Conservation (phyloP, 345 rosid genomes). For the Brassica cretica region DNA sequence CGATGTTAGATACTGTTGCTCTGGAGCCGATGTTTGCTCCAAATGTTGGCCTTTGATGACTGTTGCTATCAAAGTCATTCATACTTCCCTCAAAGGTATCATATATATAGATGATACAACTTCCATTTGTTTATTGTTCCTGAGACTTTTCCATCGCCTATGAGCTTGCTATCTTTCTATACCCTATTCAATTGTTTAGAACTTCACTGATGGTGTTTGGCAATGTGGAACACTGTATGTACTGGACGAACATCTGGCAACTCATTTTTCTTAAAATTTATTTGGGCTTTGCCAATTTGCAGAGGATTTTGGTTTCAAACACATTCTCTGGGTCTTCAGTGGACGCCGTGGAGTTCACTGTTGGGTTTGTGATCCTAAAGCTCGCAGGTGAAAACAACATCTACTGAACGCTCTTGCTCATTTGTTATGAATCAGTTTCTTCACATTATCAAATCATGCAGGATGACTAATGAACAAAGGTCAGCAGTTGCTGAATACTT, state of each 20-base stretch:
- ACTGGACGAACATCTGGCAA: no score
- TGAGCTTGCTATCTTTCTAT: not conserved
- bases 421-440: not conserved
- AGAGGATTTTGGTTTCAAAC: conserved; percentile 93
- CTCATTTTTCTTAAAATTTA: not conserved
- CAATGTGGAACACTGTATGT: not conserved
- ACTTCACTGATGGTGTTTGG: not conserved
- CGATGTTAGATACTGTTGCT: conserved; percentile 89
- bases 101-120: not conserved
- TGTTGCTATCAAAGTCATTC: conserved; percentile 80
- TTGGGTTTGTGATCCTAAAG: conserved; percentile 96
- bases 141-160: not conserved
- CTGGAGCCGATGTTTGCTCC: conserved; percentile 90
- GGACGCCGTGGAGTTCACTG: conserved; percentile 98
- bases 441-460: conserved; percentile 34
- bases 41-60: conserved; percentile 96
- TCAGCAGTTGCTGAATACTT: conserved; percentile 90
- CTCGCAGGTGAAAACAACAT: conserved; percentile 59
- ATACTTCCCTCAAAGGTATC: conserved; percentile 79
- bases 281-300: conserved; percentile 31
- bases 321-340: conserved; percentile 88
- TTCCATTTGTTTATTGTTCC: not conserved
- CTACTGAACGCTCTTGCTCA: conserved; percentile 4
- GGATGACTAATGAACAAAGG: conserved; percentile 89
- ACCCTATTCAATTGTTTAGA: not conserved